Percentiles rank a stretch among this genome's conserved stretches.
Conservation (phyloP, 768 basidiomycete species). For the Boletus barrowsii region DNA sequence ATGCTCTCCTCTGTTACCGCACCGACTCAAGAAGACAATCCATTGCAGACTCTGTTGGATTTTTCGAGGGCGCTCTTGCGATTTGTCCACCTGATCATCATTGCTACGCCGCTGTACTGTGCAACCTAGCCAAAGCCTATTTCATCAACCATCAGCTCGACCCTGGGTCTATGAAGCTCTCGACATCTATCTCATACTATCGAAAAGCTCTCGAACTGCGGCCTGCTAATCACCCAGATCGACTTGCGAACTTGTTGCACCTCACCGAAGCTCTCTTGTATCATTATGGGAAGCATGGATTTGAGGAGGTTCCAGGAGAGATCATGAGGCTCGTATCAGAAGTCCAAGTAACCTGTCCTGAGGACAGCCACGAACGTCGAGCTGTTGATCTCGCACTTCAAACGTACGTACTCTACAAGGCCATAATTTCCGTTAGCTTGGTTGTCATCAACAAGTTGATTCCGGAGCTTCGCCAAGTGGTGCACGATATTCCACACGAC, state of each 20-base stretch:
- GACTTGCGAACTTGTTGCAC: background rate
- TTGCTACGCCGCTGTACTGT: slow-evolving; percentile 1
- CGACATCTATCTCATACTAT: background rate
- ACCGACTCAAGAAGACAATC: background rate
- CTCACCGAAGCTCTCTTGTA: background rate
- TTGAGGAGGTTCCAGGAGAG: background rate
- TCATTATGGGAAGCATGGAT: background rate
- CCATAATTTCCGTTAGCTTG: background rate
- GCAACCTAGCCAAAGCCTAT: slow-evolving; percentile 6
- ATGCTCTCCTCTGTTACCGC: background rate
- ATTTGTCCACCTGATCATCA: background rate
- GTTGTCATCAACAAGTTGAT: background rate
- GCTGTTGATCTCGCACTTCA: slow-evolving; percentile 1
- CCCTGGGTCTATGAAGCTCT: background rate
- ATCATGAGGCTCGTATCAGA: background rate
- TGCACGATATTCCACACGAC: background rate
- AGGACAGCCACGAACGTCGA: background rate
- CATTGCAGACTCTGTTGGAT: background rate
- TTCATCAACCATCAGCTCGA: background rate
- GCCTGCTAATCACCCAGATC: slow-evolving; percentile 6
- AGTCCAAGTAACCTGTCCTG: background rate
- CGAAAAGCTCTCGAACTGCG: slow-evolving; percentile 12
- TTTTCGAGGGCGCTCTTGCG: slow-evolving; percentile 4
- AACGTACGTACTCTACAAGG: background rate
- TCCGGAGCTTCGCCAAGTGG: background rate